These are phyloP conservation scores for Podaxis rugospora DNA, from an alignment of 768 basidiomycete species.

Conservation along the genomic window DNA sequence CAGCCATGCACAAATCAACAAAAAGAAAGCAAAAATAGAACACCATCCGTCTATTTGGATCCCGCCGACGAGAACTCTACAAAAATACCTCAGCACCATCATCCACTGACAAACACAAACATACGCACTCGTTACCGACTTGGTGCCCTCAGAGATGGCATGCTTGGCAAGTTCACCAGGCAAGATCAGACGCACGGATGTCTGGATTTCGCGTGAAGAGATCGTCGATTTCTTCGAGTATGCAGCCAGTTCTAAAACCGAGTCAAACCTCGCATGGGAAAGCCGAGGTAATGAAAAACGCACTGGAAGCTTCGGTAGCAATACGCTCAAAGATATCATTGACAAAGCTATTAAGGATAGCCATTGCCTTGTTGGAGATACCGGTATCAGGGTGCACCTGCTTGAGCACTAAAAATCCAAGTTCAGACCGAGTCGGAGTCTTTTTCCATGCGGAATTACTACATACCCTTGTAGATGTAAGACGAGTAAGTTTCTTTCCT, in stretches of 20 bases:
- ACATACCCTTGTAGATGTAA: slow-evolving; percentile 89
- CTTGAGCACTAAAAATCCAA: slow-evolving; percentile 22
- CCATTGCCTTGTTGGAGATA: slow-evolving; percentile 97
- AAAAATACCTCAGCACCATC: neutral
- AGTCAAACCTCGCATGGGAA: slow-evolving; percentile 5
- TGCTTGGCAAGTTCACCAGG: slow-evolving; percentile 98
- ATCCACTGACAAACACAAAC: neutral
- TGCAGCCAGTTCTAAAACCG: slow-evolving; percentile 74
- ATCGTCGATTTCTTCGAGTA: slow-evolving; percentile 99
- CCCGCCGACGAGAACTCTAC: slow-evolving; percentile 18
- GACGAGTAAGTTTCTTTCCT: slow-evolving; percentile 92
- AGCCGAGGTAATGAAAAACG: neutral
- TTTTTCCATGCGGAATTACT: neutral
- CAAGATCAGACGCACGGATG: slow-evolving; percentile 90
- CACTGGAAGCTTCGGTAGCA: slow-evolving; percentile 67
- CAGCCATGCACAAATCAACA: slow-evolving; percentile 14
- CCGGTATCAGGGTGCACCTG: slow-evolving; percentile 98
- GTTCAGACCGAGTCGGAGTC: neutral
- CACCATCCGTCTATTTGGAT: slow-evolving; percentile 11
- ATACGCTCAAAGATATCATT: slow-evolving; percentile 94
- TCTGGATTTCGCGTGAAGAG: slow-evolving; percentile 98
- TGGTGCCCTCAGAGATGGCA: slow-evolving; percentile 91
- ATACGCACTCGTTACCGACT: slow-evolving; percentile 49
- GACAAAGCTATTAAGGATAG: slow-evolving; percentile 88
- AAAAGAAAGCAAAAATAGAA: slow-evolving; percentile 7